phyloP scores from a whole-genome alignment of 2,329 filamentous ascomycete species.

The Teratosphaeria zuluensis region DNA sequence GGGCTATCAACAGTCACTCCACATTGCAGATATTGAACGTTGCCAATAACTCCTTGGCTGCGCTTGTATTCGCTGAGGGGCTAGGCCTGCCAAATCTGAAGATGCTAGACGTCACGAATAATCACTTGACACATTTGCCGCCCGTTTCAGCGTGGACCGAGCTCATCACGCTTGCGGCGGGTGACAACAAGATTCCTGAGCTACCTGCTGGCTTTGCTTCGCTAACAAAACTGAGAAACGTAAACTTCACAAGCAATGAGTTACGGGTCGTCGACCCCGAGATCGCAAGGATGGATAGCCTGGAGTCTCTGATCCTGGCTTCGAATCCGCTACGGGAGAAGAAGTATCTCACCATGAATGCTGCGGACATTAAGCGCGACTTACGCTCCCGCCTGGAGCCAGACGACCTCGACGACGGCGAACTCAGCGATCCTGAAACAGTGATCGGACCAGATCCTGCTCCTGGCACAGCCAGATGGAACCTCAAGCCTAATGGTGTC shows the following conservation, averaged over 20 bases:
- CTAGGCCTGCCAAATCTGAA: conserved; percentile 64
- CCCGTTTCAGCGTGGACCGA: conserved; percentile 64
- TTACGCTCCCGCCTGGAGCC: conserved; percentile 52
- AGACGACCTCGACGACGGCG: conserved; percentile 30
- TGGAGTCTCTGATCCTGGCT: conserved; percentile 65
- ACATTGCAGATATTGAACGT: conserved; percentile 68
- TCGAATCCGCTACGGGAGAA: conserved; percentile 89
- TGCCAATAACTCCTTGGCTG: conserved; percentile 61
- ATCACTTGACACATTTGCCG: conserved; percentile 65
- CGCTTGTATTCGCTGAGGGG: conserved; percentile 37
- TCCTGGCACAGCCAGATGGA: conserved; percentile 13
- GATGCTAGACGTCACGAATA: conserved; percentile 67
- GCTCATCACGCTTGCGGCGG: conserved; percentile 63
- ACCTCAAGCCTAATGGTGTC: conserved; percentile 24
- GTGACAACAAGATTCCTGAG: conserved; percentile 68
- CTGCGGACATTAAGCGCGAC: conserved; percentile 69
- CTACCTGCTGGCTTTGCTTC: conserved; percentile 68
- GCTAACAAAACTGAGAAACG: conserved; percentile 60
- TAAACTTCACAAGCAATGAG: conserved; percentile 79
- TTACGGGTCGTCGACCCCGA: conserved; percentile 65
- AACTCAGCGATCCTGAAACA: conserved; percentile 13
- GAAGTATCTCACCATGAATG: conserved; percentile 71
- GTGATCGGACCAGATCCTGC: conserved; percentile 11
- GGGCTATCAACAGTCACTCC: conserved; percentile 39
- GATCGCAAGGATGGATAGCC: conserved; percentile 67